A percentile compares a stretch with the other conserved stretches of the same genome.
Conservation (phyloP, 495 filamentous ascomycete species). For the Talaromyces ruber region DNA sequence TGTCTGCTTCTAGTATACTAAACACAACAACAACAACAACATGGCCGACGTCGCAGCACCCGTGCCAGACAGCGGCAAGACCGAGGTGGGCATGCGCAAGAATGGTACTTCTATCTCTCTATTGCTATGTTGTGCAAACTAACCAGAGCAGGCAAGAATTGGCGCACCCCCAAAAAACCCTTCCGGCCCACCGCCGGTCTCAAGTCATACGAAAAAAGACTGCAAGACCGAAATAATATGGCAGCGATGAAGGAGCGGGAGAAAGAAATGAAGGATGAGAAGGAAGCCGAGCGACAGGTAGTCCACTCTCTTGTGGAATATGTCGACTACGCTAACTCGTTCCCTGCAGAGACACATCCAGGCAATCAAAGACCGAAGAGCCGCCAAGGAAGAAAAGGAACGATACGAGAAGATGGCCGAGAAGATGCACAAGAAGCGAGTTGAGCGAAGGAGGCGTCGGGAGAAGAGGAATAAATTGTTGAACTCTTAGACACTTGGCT, state of each 20-base stretch:
- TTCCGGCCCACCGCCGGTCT: constrained; percentile 76
- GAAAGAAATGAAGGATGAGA: constrained; percentile 92
- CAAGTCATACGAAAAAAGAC: constrained; percentile 68
- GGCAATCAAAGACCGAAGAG: constrained; percentile 72
- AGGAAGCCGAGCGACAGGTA: constrained; percentile 80
- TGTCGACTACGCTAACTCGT: not conserved
- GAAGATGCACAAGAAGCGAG: constrained; percentile 93
- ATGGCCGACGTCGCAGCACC: constrained; percentile 11
- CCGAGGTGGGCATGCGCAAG: constrained; percentile 33
- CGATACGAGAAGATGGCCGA: constrained; percentile 91
- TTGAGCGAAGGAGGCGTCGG: constrained; percentile 84
- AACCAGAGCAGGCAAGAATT: constrained; percentile 70
- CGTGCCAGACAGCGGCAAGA: not conserved
- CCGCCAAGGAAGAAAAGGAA: constrained; percentile 84
- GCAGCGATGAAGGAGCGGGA: constrained; percentile 78
- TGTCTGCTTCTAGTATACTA: not conserved
- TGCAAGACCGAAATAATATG: constrained; percentile 52
- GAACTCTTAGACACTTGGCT: constrained; percentile 57
- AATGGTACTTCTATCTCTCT: constrained; percentile 23
- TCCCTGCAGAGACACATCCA: constrained; percentile 58
- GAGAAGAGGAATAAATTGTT: constrained; percentile 97
- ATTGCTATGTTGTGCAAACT: not conserved
- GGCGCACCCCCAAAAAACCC: constrained; percentile 74
- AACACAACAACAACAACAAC: not conserved
- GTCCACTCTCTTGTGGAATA: too few species aligned